Evolutionary conservation across 78 protist genomes (phyloP), one percentile per base, ranked within the genome.

Genomic region (Chrysochromulina tobinii): DNA sequence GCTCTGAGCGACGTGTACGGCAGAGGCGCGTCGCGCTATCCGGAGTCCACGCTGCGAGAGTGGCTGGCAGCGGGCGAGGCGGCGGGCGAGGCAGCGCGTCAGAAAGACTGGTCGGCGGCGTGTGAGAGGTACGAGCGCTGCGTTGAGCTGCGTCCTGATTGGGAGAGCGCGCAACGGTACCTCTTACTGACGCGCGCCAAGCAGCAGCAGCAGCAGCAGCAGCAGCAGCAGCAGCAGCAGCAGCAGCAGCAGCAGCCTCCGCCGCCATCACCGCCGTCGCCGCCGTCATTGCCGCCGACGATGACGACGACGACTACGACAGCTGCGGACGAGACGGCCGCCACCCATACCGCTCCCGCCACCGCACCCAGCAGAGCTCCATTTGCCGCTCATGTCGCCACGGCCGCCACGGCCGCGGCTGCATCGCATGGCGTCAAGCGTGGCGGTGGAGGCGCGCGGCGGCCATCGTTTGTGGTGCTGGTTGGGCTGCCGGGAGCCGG

Each of bases 401-500:
- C 38, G 38, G 38, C 38, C 38, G 38, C 38, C 38, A 38, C 38
- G 38, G 38, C 38, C 38, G 38, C 38, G 38, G 38, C 38, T 38
- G 38, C 38, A 38, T 38, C 38, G 38, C 38, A 38, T 0, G 38
- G 38, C 38, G 38, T 38, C 38, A 38, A 38, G 38, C 38, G 38
- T 38, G 38, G 38, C 38, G 38, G 38, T 38, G 38, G 38, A 38
- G 38, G 38, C 38, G 38, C 38, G 38, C 38, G 38, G 38, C 38
- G 38, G 38, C 38, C 38, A 38, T 38, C 38, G 38, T 38, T 38
- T 38, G 75, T 85, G 55, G 9, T 27, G 48, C 75, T 85, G 18
- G 51, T 27, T 20, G 89, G 89, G 57, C 75, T 61, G 75, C 89
- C 89, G 11, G 89, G 89, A n/a, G 1, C 59, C 8, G 89, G 89